Evolutionary conservation across 139 green algal species (phyloP).

Genomic region (Tetradesmus obliquus): DNA sequence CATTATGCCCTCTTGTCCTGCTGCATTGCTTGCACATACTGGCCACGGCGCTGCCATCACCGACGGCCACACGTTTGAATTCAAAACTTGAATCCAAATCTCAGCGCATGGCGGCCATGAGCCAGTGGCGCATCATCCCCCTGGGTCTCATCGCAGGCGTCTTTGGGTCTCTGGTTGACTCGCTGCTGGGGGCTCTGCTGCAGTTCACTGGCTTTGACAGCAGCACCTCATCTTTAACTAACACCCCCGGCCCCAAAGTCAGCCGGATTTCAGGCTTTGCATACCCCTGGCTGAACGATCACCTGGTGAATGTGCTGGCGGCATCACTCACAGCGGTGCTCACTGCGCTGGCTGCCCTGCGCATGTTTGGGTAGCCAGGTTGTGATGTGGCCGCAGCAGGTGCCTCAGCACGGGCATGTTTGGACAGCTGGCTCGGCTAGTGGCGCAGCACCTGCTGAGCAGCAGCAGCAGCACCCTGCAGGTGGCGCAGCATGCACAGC

Average conservation of each 20-base stretch:
- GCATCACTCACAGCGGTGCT: slow-evolving; percentile 47
- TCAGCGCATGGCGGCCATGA: slow-evolving; percentile 45
- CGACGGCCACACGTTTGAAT: neutral
- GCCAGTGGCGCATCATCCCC: slow-evolving; percentile 71
- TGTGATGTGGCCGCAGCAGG: neutral
- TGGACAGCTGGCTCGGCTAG: no score
- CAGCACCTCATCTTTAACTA: slow-evolving; percentile 54
- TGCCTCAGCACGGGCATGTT: neutral
- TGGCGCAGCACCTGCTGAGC: no score
- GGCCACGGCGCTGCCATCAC: neutral
- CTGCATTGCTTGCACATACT: no score
- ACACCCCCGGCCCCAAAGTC: slow-evolving; percentile 67
- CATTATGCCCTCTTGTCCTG: no score
- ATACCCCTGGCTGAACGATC: slow-evolving; percentile 55
- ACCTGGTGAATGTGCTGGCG: slow-evolving; percentile 62
- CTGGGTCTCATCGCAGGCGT: slow-evolving; percentile 83
- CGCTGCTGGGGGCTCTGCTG: slow-evolving; percentile 91
- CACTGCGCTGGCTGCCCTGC: slow-evolving; percentile 53
- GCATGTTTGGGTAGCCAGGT: slow-evolving; percentile 42
- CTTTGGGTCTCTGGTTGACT: slow-evolving; percentile 90
- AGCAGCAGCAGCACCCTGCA: no score
- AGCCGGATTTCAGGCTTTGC: slow-evolving; percentile 59
- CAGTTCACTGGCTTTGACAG: slow-evolving; percentile 88
- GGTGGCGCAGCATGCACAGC: no score
- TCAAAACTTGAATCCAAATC: neutral